Evolutionary conservation across 108 stramenopile genomes (phyloP), one percentile per base, ranked within the genome.

Genomic region (Craspedostauros australis): DNA sequence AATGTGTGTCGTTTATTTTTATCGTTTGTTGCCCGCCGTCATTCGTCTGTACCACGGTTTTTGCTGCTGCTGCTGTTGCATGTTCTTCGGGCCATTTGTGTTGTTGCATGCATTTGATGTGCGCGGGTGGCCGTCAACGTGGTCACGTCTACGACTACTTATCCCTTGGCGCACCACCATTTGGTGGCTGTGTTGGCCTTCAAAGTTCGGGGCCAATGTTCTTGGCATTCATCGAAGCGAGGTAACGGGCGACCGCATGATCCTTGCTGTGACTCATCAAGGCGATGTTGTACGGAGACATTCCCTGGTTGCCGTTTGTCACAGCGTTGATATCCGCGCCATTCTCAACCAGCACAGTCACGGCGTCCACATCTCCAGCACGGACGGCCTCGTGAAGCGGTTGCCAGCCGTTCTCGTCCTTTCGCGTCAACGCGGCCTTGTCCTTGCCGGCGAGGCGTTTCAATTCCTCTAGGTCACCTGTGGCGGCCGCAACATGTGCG

Each of bases 341-440:
- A 2, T 67, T 30, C 28, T 77, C 58, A 1, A 87, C 50, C 8
- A 86, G 39, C 8, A 70, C 48, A 28, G 73, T 62, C 2, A 89
- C 71, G 16, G 68, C 55, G 19, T 80, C 71, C 3, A 46, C 23
- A 45, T 85, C 72, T 6, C 83, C 87, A 33, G 14, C 42, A n/a
- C 78, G 59, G 4, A 70, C 70, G 29, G 75, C 80, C 20, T 75
- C 70, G 48, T 89, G 87, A 33, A 91, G 32, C 4, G 75, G 72
- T 29, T 59, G 43, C 76, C 81, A 77, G 3, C 73, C 72, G 42
- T 82, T 82, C 15, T 50, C 24, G 40, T 84, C 82, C 30, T 39
- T 43, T n/a, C 19, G 16, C 24, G 59, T 56, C 9, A 84, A 42
- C 0, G 51, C 32, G n/a, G 50, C 26, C 19, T 58, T 50, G 46